These are phyloP conservation scores for Dictyostelium intermedium DNA, from an alignment of 78 protist species.

Conservation along the genomic window DNA sequence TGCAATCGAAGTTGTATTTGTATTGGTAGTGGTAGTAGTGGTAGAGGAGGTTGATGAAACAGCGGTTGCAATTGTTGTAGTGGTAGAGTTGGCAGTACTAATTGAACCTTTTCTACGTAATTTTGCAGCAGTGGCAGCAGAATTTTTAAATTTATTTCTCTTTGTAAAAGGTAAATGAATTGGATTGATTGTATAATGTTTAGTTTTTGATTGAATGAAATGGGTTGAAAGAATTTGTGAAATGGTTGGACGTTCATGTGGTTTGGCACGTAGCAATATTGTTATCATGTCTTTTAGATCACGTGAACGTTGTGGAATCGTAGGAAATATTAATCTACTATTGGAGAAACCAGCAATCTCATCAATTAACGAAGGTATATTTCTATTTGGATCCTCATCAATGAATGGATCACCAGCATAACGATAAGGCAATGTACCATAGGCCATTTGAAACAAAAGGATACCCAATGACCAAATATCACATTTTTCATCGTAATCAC, in stretches of 20 bases:
- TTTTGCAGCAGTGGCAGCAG: not conserved
- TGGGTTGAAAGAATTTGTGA: constrained; percentile 32
- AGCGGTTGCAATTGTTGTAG: not conserved
- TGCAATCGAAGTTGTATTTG: not conserved
- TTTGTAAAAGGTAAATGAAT: not conserved
- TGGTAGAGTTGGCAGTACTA: too few species aligned
- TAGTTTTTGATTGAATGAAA: constrained; percentile 68
- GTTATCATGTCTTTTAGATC: constrained; percentile 52
- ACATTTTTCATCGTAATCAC: constrained; percentile 40
- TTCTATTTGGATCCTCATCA: constrained; percentile 50
- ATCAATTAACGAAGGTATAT: not conserved
- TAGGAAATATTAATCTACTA: constrained; percentile 2
- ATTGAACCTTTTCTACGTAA: not conserved
- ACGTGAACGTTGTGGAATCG: constrained; percentile 25
- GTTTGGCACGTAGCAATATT: constrained; percentile 26
- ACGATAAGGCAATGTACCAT: constrained; percentile 50
- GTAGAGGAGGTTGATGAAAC: not conserved
- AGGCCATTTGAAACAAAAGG: constrained; percentile 70
- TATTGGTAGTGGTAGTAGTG: not conserved
- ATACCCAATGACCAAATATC: constrained; percentile 86
- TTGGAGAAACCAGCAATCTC: constrained; percentile 25
- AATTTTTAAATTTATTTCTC: not conserved
- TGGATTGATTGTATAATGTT: constrained; percentile 48
- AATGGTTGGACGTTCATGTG: constrained; percentile 63
- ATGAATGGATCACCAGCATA: constrained; percentile 56